A percentile compares a stretch with the other conserved stretches of the same genome.
Evolutionary conservation across 2,329 filamentous ascomycete species (phyloP).

Genomic region (Botrytis pseudocinerea): DNA sequence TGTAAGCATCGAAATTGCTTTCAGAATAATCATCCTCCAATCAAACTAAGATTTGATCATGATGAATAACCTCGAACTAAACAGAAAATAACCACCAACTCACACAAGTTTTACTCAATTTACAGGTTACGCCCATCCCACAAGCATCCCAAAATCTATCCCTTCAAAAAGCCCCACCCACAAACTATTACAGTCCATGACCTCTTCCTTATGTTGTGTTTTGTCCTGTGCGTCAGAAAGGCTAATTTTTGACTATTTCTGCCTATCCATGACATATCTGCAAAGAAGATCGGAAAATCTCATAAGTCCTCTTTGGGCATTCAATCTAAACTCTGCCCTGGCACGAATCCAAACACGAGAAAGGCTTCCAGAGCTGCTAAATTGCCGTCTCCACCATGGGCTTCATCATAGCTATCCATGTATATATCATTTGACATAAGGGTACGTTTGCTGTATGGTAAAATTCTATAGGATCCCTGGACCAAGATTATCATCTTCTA

Average conservation of each 20-base stretch:
- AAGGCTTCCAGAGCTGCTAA: neutral
- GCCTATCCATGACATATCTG: neutral
- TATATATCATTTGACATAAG: neutral
- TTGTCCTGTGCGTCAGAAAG: neutral
- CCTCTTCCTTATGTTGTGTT: neutral
- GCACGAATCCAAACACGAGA: neutral
- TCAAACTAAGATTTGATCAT: too few species aligned
- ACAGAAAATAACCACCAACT: neutral
- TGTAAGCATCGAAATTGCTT: neutral
- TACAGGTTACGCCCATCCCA: neutral
- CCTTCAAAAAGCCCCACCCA: neutral
- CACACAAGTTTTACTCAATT: neutral
- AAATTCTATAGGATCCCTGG: neutral
- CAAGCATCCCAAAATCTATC: too few species aligned
- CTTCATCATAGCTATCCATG: neutral
- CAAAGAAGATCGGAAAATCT: neutral
- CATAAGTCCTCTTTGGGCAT: neutral
- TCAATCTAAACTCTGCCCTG: neutral
- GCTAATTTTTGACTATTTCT: neutral
- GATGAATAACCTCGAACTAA: neutral
- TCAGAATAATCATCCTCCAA: neutral
- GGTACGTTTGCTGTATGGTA: neutral
- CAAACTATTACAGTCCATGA: neutral
- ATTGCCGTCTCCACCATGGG: neutral
- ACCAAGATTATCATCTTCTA: neutral